These are phyloP conservation scores for Gaertneriomyces sp. DNA, from an alignment of 192 early-diverging fungal species.

Conservation along the genomic window DNA sequence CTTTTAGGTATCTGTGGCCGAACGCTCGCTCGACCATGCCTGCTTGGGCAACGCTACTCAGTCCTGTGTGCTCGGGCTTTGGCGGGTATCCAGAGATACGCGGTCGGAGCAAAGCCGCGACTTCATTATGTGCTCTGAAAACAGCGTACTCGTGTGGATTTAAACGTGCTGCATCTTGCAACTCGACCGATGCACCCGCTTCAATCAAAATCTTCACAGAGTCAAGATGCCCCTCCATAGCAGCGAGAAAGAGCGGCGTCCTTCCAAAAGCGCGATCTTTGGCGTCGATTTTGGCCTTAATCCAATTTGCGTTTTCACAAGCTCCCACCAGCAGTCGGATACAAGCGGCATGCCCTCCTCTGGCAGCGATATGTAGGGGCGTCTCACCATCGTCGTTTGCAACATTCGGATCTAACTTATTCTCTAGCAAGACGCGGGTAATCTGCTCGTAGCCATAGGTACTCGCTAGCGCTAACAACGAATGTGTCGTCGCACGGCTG, in stretches of 20 bases:
- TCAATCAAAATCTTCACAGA: constrained; percentile 50
- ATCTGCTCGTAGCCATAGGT: constrained; percentile 44
- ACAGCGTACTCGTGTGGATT: constrained; percentile 59
- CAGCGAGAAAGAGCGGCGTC: constrained; percentile 60
- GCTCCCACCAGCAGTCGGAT: constrained; percentile 44
- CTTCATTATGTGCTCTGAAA: constrained; percentile 51
- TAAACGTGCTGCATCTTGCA: constrained; percentile 49
- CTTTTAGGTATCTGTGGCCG: constrained; percentile 60
- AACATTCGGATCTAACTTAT: constrained; percentile 49
- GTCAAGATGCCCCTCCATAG: constrained; percentile 57
- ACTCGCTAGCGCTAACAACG: constrained; percentile 28
- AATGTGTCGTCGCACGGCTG: background rate
- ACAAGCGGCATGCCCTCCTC: constrained; percentile 51
- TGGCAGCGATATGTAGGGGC: constrained; percentile 50
- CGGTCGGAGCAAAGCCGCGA: constrained; percentile 49
- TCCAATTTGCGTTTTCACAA: constrained; percentile 18
- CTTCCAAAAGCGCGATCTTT: constrained; percentile 57
- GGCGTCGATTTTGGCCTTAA: constrained; percentile 41
- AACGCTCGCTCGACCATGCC: constrained; percentile 49
- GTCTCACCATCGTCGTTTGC: constrained; percentile 38
- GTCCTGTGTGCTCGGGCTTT: background rate
- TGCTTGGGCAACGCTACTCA: constrained; percentile 25
- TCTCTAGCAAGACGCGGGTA: constrained; percentile 49
- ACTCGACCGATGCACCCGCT: constrained; percentile 48
- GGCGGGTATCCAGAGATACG: constrained; percentile 22